Evolutionary conservation across 2,329 filamentous ascomycete species (phyloP).

Genomic region (Lachnellula subtilissima): DNA sequence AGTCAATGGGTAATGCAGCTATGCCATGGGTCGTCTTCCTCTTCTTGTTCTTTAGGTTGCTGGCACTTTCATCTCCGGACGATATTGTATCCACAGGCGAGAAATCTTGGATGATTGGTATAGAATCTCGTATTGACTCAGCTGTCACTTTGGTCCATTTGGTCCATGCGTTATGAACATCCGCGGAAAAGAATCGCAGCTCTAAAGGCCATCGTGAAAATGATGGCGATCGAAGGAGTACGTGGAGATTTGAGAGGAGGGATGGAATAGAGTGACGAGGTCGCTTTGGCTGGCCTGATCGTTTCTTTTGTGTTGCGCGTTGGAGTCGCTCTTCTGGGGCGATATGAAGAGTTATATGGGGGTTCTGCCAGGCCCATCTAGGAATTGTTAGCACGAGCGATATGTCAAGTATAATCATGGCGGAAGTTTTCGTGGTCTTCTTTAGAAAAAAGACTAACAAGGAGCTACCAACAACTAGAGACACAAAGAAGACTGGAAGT

Average conservation of each 20-base stretch:
- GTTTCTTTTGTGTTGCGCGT: conserved; percentile 46
- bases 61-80: not conserved
- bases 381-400: not conserved
- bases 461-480: not conserved
- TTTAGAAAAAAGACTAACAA: not conserved
- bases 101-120: conserved; percentile 25
- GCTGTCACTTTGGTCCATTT: conserved; percentile 45
- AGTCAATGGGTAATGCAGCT: conserved; percentile 50
- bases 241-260: conserved; percentile 73
- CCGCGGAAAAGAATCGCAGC: conserved; percentile 70
- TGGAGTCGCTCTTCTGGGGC: conserved; percentile 57
- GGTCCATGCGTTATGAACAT: conserved; percentile 67
- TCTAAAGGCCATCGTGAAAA: conserved; percentile 80
- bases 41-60: conserved; percentile 7
- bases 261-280: conserved; percentile 59
- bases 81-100: not conserved
- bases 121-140: conserved; percentile 19
- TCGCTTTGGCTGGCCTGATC: conserved; percentile 50
- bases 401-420: not conserved
- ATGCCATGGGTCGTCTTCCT: conserved; percentile 41
- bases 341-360: conserved; percentile 76
- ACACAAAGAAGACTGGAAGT: not conserved
- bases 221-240: conserved; percentile 72
- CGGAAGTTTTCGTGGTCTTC: not conserved
- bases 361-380: conserved; percentile 90